Evolutionary conservation across 495 filamentous ascomycete genomes (phyloP).

Genomic region (Aspergillus avenaceus): DNA sequence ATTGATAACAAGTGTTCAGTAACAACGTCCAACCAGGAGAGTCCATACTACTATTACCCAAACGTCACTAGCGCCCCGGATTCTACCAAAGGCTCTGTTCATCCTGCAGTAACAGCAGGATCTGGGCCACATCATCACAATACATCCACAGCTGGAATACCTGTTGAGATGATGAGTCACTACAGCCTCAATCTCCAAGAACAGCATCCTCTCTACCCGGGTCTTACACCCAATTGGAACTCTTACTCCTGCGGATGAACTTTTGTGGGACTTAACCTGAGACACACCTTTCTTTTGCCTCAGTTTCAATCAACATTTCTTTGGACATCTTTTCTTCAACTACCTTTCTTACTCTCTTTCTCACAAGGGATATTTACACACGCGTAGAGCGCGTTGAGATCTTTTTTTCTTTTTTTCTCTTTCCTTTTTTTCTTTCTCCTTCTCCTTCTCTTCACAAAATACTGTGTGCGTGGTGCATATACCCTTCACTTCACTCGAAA

Average conservation of each 20-base stretch:
- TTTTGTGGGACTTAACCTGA: background rate
- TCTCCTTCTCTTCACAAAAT: background rate
- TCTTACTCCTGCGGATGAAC: constrained; percentile 25
- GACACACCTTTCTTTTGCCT: constrained; percentile 8
- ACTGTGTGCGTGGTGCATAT: background rate
- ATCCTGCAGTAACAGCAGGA: constrained; percentile 12
- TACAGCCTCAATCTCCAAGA: constrained; percentile 27
- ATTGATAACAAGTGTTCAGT: constrained; percentile 19
- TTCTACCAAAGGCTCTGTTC: constrained; percentile 10
- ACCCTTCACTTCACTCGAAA: background rate
- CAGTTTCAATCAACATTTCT: constrained; percentile 9
- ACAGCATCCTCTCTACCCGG: constrained; percentile 20
- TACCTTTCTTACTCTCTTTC: background rate
- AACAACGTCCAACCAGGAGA: constrained; percentile 6
- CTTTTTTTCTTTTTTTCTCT: background rate
- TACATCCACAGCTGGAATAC: constrained; percentile 9
- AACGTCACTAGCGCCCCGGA: constrained; percentile 7
- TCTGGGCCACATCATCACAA: constrained; percentile 16
- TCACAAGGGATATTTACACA: background rate
- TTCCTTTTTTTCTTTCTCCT: constrained; percentile 2
- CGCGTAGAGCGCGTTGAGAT: background rate
- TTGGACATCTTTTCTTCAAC: too few relatives aligned
- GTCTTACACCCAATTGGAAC: constrained; percentile 27
- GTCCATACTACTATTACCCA: constrained; percentile 16
- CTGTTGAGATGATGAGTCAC: constrained; percentile 25